A percentile compares a stretch with the other conserved stretches of the same genome.
These are phyloP conservation scores for Aspergillus sp. DNA, from an alignment of 2,329 filamentous ascomycete species.

Conservation along the genomic window DNA sequence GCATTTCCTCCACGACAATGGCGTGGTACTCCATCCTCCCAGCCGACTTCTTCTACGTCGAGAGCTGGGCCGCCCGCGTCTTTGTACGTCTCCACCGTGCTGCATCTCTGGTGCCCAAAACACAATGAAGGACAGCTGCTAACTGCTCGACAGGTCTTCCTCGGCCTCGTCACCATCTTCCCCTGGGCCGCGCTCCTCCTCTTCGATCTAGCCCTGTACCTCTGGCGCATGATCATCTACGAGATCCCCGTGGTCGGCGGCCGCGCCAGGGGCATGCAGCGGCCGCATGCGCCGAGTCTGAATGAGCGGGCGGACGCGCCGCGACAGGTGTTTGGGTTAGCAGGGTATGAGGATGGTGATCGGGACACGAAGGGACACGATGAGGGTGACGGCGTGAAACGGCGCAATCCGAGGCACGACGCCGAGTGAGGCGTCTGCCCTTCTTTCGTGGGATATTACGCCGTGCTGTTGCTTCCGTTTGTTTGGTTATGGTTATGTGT, in stretches of 20 bases:
- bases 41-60: slow-evolving; percentile 54
- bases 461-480: background rate
- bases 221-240: slow-evolving; percentile 58
- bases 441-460: background rate
- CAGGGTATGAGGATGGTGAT: slow-evolving; percentile 17
- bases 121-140: background rate
- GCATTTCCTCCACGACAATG: slow-evolving; percentile 55
- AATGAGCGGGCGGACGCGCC: slow-evolving; percentile 56
- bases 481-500: background rate
- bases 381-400: slow-evolving; percentile 8
- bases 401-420: slow-evolving; percentile 1
- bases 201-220: slow-evolving; percentile 64
- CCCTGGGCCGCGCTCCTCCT: slow-evolving; percentile 63
- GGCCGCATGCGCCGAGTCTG: slow-evolving; percentile 62
- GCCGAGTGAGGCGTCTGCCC: background rate
- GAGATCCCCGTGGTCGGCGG: slow-evolving; percentile 62
- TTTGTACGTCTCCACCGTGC: slow-evolving; percentile 58
- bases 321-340: slow-evolving; percentile 30
- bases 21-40: slow-evolving; percentile 66
- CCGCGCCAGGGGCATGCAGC: slow-evolving; percentile 57
- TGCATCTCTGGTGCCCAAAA: no score
- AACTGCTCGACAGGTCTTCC: slow-evolving; percentile 50
- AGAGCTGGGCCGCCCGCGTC: slow-evolving; percentile 61
- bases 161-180: slow-evolving; percentile 60
- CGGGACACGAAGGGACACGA: slow-evolving; percentile 3